These are phyloP conservation scores for Nicotiana rustica DNA, from an alignment of 305 asterid species.

Conservation along the genomic window DNA sequence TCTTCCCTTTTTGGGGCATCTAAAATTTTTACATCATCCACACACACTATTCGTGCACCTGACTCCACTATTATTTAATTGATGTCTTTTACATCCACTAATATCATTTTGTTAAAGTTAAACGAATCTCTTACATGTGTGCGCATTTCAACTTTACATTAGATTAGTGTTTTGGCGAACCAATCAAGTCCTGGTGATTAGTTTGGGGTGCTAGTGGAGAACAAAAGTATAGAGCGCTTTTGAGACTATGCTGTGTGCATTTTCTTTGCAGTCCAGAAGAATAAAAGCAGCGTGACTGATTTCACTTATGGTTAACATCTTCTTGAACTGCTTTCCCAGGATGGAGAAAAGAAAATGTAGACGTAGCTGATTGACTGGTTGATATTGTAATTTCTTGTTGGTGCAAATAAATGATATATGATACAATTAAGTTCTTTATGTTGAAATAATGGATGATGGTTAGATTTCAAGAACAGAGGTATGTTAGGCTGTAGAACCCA, in stretches of 20 bases:
- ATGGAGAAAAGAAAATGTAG: background rate
- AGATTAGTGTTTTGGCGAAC: background rate
- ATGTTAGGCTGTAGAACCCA: background rate
- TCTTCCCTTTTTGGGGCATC: background rate
- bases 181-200: conserved; percentile 10
- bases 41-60: background rate
- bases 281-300: conserved; percentile 12
- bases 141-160: conserved; percentile 22
- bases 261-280: background rate
- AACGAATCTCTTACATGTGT: conserved; percentile 1
- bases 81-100: conserved; percentile 16
- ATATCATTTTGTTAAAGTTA: background rate
- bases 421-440: background rate
- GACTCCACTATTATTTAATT: conserved; percentile 11
- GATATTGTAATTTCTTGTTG: background rate
- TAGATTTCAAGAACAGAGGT: conserved; percentile 1
- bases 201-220: conserved; percentile 16
- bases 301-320: background rate
- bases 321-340: conserved; percentile 11
- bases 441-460: background rate
- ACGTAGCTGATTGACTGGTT: too few species aligned
- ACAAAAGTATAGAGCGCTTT: background rate
- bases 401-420: conserved; percentile 19
- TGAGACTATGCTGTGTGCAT: background rate
- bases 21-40: conserved; percentile 1